A percentile compares a stretch with the other conserved stretches of the same genome.
phyloP scores from a whole-genome alignment of 1,284 basidiomycete species.

The Cystobasidium slooffiae region DNA sequence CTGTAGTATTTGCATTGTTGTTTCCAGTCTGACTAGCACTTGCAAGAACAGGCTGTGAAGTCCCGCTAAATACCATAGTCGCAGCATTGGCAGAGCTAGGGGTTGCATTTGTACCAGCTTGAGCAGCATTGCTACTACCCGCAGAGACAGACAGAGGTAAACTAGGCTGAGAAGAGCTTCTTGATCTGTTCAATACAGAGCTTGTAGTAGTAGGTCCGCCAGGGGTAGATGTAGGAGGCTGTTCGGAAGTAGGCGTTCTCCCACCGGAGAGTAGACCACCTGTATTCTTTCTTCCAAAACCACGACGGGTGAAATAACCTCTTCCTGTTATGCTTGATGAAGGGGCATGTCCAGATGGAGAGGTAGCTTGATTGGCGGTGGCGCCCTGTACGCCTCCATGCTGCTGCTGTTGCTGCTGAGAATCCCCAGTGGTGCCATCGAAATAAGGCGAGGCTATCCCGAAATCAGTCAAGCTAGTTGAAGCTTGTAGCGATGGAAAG shows the following conservation, averaged over 20 bases:
- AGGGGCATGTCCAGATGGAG: background rate
- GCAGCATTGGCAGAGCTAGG: conserved; percentile 12
- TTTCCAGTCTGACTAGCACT: background rate
- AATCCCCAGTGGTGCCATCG: conserved; percentile 12
- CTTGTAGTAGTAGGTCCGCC: background rate
- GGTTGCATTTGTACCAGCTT: background rate
- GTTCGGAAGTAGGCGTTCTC: conserved; percentile 32
- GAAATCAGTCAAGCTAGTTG: conserved; percentile 24
- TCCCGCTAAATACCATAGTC: background rate
- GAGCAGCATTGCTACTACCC: conserved; percentile 4
- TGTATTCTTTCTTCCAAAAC: conserved; percentile 39
- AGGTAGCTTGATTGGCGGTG: background rate
- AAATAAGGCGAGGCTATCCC: conserved; percentile 6
- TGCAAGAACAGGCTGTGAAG: background rate
- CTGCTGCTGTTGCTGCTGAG: background rate
- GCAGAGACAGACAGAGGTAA: conserved; percentile 4
- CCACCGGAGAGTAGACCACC: conserved; percentile 28
- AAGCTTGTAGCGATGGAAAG: conserved; percentile 29
- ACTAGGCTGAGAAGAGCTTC: conserved; percentile 36
- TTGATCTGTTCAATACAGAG: conserved; percentile 13
- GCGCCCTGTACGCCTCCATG: background rate
- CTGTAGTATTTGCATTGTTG: background rate
- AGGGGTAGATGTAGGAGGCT: conserved; percentile 9
- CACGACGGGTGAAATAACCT: conserved; percentile 31
- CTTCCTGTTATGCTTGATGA: conserved; percentile 7